Evolutionary conservation across 169 alveolate species (phyloP).

Genomic region (Plasmodium vivax): DNA sequence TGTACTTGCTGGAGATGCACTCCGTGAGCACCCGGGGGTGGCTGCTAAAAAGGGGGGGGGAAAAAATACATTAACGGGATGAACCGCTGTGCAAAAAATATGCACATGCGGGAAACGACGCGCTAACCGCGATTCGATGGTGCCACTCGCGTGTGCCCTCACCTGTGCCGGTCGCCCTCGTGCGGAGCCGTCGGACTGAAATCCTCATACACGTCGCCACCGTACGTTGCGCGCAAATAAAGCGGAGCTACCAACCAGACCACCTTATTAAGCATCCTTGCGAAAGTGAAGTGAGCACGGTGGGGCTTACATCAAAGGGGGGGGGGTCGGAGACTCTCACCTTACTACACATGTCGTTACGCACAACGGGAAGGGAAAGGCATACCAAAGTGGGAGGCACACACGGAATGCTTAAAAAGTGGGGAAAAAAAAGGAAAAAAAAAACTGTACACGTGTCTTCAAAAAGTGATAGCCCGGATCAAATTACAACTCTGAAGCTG

Average conservation of each 20-base stretch:
- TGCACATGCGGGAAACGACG: not conserved
- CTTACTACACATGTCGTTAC: not conserved
- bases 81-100: not conserved
- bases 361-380: not conserved
- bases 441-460: not conserved
- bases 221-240: not conserved
- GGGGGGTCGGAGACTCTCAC: not conserved
- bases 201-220: not conserved
- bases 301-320: not conserved
- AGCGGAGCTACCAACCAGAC: not conserved
- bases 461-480: not conserved
- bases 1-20: not conserved
- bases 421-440: not conserved
- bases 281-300: not conserved
- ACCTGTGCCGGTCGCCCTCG: not conserved
- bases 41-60: not conserved
- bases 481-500: not conserved
- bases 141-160: not conserved
- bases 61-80: not conserved
- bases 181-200: not conserved
- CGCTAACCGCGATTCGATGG: not conserved
- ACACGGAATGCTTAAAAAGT: not conserved
- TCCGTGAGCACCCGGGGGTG: constrained; percentile 3
- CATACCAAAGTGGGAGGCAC: not conserved
- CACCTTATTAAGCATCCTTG: not conserved